Conservation (phyloP, 2,329 filamentous ascomycete genomes). For the Diaporthe vaccinii region DNA sequence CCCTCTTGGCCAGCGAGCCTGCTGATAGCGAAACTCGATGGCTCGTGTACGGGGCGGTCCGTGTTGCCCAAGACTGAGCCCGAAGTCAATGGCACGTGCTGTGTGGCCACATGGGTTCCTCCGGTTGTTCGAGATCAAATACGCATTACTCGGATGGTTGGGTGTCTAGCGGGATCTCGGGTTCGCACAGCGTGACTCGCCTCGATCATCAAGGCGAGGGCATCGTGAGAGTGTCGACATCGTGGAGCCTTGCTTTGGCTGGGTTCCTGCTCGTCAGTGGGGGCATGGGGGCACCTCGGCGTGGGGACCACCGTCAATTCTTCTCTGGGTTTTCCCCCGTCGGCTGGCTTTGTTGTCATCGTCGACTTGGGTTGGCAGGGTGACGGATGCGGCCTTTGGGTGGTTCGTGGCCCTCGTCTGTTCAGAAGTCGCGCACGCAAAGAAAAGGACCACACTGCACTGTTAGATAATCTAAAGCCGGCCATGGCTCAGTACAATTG, state of each 20-base stretch:
- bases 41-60: too few species aligned
- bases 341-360: constrained; percentile 9
- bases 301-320: background rate
- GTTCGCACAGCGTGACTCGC: background rate
- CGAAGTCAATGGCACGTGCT: too few species aligned
- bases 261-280: background rate
- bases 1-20: background rate
- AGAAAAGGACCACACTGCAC: background rate
- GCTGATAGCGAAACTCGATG: background rate
- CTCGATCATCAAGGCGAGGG: background rate
- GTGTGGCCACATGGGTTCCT: background rate
- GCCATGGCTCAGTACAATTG: background rate
- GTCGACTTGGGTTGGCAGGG: background rate
- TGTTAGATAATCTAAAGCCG: background rate
- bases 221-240: background rate
- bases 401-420: background rate
- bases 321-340: background rate
- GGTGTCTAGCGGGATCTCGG: background rate
- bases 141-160: background rate
- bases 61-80: background rate
- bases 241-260: background rate
- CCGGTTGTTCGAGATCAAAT: background rate
- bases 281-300: background rate
- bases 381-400: too few species aligned
- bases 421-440: constrained; percentile 1